Evolutionary conservation across 768 basidiomycete genomes (phyloP), one percentile per base, ranked within the genome.

Genomic region (Phanerochaete carnosa): DNA sequence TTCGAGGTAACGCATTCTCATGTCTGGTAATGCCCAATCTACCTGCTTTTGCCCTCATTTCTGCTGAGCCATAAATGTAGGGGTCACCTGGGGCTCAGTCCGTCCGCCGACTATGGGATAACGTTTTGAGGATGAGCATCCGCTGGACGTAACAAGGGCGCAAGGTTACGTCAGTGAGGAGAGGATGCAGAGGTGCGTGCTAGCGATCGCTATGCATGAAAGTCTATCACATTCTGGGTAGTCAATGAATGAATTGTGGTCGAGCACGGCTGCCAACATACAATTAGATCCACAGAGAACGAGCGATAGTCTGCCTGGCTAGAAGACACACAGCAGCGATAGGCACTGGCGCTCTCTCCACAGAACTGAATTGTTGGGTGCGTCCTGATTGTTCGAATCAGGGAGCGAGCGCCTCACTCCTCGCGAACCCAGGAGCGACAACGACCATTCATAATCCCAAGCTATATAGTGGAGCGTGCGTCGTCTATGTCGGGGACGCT

Each of bases 311-410:
- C 5, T 7, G 47, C 28, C n/a, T 4, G 7, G 29, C 51, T 33
- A 52, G 51, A 52, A 52, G 51, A 52, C 51, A 22, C 28, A 43
- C 39, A 43, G 19, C 39, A 43, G 47, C 47, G 47, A 29, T 33
- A 33, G 32, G 51, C 51, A 52, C 51, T 30, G 29, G 51, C 51
- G 32, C 51, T 26, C 30, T 8, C 51, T n/a, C 47, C 51, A 15
- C 32, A n/a, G 33, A 30, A 59, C 26, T 59, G 23, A 59, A 54
- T 59, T 54, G 58, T 52, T 28, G 51, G 58, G 35, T 47, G 35
- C 37, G 59, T 55, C 43, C 29, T 60, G 59, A 60, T 55, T 45
- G 59, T 60, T 60, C 53, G 53, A 49, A 60, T 55, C 59, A 55
- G 37, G 22, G 30, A 8, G 15, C 26, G 28, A 37, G 54, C 52